Base-by-base conservation (phyloP, 129 eudicot genomes). In the Flaveria linearis region DNA sequence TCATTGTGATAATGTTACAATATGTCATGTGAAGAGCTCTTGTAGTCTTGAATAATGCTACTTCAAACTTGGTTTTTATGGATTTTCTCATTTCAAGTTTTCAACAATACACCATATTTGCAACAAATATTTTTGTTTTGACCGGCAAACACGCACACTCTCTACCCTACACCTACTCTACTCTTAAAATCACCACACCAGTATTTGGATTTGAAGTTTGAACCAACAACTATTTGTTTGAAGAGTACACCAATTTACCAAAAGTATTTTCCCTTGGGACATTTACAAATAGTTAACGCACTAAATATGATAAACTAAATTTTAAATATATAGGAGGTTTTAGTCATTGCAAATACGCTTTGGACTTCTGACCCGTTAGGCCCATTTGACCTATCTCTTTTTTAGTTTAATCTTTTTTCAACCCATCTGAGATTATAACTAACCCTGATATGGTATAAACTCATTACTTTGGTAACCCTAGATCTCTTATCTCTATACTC, bases 21-120 rank as follows among this genome's bases (percentile, higher is more conserved):
- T 28, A 17, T 71, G 28, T 28, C n/a, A 26, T 71, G 23, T 49
- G 51, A 51, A 71, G 26, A 71, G 26, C 62, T 33, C 62, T 69
- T 20, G 43, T 25, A 69, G 20, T 28, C 42, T 25, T 23, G 28
- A 15, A 71, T 49, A 71, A 4, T 15, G 16, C 23, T 47, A 5
- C 25, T 47, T 16, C 26, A 33, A 16, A 20, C 36, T 26, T 50
- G 46, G 36, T 71, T 26, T 69, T 16, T 18, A 71, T 50, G 47
- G 16, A 9, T 51, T 25, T 71, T 71, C 33, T 26, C 16, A 71
- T 51, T 30, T 30, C 36, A 30, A 4, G 36, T 30, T 30, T 30
- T 70, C 49, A 50, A 50, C 15, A 25, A 52, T 68, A 56, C 57
- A 46, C 41, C 41, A 22, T 46, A 69, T 46, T 20, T 14, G 46